A percentile compares a stretch with the other conserved stretches of the same genome.
phyloP scores from a whole-genome alignment of 1,139 yeast species.

The Kodamaea alishanica region DNA sequence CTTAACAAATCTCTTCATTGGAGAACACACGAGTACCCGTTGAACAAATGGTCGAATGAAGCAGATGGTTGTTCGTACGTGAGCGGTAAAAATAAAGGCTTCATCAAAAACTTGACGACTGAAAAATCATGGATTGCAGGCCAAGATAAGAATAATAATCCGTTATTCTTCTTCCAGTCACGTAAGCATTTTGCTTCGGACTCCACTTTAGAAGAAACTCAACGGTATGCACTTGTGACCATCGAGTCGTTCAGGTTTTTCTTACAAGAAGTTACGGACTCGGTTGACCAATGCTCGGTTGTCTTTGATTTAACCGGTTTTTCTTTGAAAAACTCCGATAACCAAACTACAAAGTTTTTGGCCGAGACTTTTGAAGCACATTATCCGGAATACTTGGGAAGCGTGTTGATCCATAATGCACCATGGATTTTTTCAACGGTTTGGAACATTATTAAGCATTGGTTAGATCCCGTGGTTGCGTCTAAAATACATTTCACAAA shows the following conservation, averaged over 20 bases:
- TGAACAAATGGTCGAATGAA: constrained; percentile 33
- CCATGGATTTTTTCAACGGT: constrained; percentile 50
- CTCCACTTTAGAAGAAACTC: constrained; percentile 36
- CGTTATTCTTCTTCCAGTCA: constrained; percentile 40
- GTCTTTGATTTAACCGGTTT: constrained; percentile 47
- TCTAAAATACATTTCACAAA: constrained; percentile 45
- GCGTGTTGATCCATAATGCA: constrained; percentile 41
- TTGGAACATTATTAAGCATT: constrained; percentile 44
- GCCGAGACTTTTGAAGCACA: constrained; percentile 47
- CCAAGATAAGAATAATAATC: constrained; percentile 35
- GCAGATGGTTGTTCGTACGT: constrained; percentile 40
- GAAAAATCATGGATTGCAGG: constrained; percentile 43
- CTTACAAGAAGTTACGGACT: constrained; percentile 33
- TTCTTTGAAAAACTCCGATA: constrained; percentile 45
- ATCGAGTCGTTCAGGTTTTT: constrained; percentile 42
- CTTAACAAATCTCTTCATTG: constrained; percentile 35
- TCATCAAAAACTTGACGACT: constrained; percentile 35
- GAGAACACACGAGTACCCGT: constrained; percentile 30
- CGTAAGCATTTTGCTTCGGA: constrained; percentile 40
- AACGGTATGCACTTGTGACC: constrained; percentile 36
- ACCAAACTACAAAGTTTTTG: constrained; percentile 41
- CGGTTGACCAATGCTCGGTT: constrained; percentile 37
- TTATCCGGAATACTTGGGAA: constrained; percentile 46
- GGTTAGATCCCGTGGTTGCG: constrained; percentile 49
- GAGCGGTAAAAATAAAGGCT: constrained; percentile 31